Base-by-base conservation (phyloP, 805 yeast genomes). In the Candida tammaniensis region DNA sequence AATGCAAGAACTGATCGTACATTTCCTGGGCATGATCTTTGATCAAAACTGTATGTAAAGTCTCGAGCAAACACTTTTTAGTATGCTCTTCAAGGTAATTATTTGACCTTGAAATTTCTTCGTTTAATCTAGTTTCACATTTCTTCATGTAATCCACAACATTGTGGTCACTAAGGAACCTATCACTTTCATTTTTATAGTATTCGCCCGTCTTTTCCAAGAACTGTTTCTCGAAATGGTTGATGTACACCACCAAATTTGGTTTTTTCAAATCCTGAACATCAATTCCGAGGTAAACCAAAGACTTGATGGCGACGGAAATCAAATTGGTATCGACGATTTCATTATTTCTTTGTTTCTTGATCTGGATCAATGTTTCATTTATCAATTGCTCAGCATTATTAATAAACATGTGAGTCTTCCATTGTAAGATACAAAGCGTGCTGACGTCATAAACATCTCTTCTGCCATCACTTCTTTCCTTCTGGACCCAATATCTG, bases 401-500 rank as follows among this genome's bases (percentile, higher is more conserved):
- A 17, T 76, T 73, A 42, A 74, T 73, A 58, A 93, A 91, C 76
- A 93, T 74, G 39, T 78, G 76, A 39, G 79, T 78, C 52, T 84
- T 82, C 99, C 99, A 93, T 31, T 86, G 81, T 46, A 88, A 71
- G 33, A 91, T 66, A 33, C 96, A 84, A 44, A 93, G 68, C 4
- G 96, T 87, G 55, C 88, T 82, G 15, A 94, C 94, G 59, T 93
- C 98, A 58, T 80, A 87, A 29, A 93, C 80, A 51, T 86, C 88
- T 44, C 88, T 74, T 51, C 86, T 78, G 12, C 97, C 97, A 55
- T 91, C 97, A 27, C 87, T 83, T 52, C 98, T 75, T 60, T 91
- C 98, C 53, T 94, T 89, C 48, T 84, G 85, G 27, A 94, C 96
- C 98, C 98, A 93, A 61, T 91, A 93, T 42, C 98, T 76, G 60